A percentile compares a stretch with the other conserved stretches of the same genome.
Conservation (phyloP, 1,139 yeast genomes). For the Kodamaea suecica region DNA sequence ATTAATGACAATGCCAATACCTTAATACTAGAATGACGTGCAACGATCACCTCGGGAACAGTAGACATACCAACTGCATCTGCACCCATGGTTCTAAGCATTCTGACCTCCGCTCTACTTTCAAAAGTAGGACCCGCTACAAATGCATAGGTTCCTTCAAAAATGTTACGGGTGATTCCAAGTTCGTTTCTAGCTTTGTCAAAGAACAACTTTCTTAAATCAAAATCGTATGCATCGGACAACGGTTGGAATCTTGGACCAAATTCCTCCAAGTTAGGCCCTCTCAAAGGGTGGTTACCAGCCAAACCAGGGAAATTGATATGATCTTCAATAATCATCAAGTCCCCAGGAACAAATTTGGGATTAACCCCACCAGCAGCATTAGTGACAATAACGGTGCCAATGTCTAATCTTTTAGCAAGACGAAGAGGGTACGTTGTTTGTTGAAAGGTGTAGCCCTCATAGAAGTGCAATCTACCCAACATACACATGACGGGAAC, state of each 20-base stretch:
- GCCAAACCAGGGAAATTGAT: conserved; percentile 87
- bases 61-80: conserved; percentile 99
- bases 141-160: conserved; percentile 84
- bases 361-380: conserved; percentile 91
- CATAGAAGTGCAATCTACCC: conserved; percentile 89
- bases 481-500: conserved; percentile 92
- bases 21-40: conserved; percentile 79
- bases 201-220: conserved; percentile 58
- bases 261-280: conserved; percentile 73
- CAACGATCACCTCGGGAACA: conserved; percentile 91
- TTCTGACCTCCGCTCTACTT: conserved; percentile 86
- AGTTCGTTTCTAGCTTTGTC: conserved; percentile 50
- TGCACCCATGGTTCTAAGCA: conserved; percentile 70
- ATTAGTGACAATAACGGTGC: conserved; percentile 73
- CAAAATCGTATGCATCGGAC: conserved; percentile 84
- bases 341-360: conserved; percentile 71
- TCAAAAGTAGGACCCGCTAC: conserved; percentile 96
- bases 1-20: conserved; percentile 84
- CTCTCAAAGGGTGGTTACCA: conserved; percentile 84
- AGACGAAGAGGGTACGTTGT: conserved; percentile 86
- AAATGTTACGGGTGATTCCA: conserved; percentile 55
- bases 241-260: conserved; percentile 89
- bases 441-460: conserved; percentile 77
- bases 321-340: conserved; percentile 88
- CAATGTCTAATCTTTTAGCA: conserved; percentile 60